Percentiles rank a stretch among this genome's conserved stretches.
phyloP scores from a whole-genome alignment of 768 basidiomycete species.

The Agrocybe praecox region DNA sequence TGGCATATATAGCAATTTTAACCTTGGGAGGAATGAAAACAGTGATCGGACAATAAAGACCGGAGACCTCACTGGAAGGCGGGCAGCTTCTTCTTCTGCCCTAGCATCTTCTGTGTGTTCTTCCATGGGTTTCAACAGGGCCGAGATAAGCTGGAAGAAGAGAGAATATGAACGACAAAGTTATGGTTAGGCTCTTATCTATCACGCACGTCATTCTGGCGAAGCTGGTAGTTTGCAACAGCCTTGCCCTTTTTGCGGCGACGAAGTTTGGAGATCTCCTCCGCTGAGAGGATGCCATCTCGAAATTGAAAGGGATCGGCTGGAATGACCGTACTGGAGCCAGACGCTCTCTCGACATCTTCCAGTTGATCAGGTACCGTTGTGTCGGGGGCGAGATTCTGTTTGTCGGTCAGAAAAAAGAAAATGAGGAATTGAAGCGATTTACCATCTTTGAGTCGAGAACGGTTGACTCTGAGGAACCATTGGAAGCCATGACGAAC shows the following conservation, averaged over 20 bases:
- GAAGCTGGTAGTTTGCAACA: constrained; percentile 66
- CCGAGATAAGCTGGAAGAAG: constrained; percentile 68
- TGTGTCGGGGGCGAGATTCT: constrained; percentile 47
- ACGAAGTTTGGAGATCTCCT: constrained; percentile 64
- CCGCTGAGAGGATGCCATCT: constrained; percentile 60
- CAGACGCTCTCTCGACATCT: constrained; percentile 47
- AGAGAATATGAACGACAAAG: constrained; percentile 3
- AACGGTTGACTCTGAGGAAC: constrained; percentile 30
- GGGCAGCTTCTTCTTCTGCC: constrained; percentile 64
- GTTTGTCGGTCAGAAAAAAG: constrained; percentile 14
- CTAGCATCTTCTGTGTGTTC: constrained; percentile 84
- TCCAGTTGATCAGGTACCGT: constrained; percentile 49
- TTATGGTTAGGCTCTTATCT: neutral
- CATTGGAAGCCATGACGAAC: constrained; percentile 32
- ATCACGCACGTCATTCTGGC: constrained; percentile 65
- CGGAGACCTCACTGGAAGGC: constrained; percentile 57
- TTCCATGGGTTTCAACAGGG: constrained; percentile 90
- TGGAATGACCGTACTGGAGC: constrained; percentile 30
- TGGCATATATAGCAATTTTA: constrained; percentile 86
- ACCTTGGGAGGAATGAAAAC: constrained; percentile 48
- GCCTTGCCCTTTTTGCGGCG: constrained; percentile 60
- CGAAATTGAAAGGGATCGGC: constrained; percentile 72
- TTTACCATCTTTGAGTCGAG: constrained; percentile 27
- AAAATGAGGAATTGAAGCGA: constrained; percentile 12
- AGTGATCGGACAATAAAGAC: constrained; percentile 2